These are phyloP conservation scores for Phytopythium ostracodes DNA, from an alignment of 352 stramenopile genomes.

Conservation along the genomic window DNA sequence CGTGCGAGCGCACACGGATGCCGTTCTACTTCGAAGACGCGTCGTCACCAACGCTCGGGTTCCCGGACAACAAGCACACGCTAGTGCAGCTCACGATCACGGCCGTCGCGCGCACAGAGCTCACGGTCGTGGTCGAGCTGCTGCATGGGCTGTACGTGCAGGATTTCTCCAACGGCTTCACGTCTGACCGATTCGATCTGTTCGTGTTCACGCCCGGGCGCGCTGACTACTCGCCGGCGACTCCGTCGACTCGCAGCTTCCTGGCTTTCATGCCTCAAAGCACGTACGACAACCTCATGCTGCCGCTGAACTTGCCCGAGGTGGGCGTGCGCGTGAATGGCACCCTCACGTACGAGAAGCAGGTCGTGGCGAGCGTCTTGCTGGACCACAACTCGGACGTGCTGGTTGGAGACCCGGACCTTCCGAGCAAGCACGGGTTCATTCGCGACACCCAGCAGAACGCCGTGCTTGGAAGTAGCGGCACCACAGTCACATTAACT, in stretches of 20 bases:
- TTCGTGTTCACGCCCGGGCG: slow-evolving; percentile 87
- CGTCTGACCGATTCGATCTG: slow-evolving; percentile 78
- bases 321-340: slow-evolving; percentile 44
- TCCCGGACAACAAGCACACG: slow-evolving; percentile 94
- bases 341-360: slow-evolving; percentile 47
- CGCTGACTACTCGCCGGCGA: slow-evolving; percentile 55
- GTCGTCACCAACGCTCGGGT: slow-evolving; percentile 56
- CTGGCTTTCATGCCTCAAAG: slow-evolving; percentile 81
- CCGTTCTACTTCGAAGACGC: slow-evolving; percentile 87
- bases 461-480: slow-evolving; percentile 21
- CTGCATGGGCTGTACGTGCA: slow-evolving; percentile 91
- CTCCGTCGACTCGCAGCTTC: slow-evolving; percentile 60
- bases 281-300: slow-evolving; percentile 79
- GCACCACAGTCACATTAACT: slow-evolving; percentile 5
- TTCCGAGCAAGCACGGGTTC: slow-evolving; percentile 47
- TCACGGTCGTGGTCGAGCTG: slow-evolving; percentile 92
- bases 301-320: slow-evolving; percentile 94
- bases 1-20: slow-evolving; percentile 84
- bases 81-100: slow-evolving; percentile 90
- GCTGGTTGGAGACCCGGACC: slow-evolving; percentile 82
- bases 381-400: slow-evolving; percentile 92
- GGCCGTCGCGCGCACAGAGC: slow-evolving; percentile 70
- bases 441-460: slow-evolving; percentile 66
- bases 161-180: slow-evolving; percentile 87
- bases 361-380: slow-evolving; percentile 80